Evolutionary conservation across 192 early-diverging fungal species (phyloP), one percentile per base, ranked within the genome.

Genomic region (Entomortierella beljakovae): DNA sequence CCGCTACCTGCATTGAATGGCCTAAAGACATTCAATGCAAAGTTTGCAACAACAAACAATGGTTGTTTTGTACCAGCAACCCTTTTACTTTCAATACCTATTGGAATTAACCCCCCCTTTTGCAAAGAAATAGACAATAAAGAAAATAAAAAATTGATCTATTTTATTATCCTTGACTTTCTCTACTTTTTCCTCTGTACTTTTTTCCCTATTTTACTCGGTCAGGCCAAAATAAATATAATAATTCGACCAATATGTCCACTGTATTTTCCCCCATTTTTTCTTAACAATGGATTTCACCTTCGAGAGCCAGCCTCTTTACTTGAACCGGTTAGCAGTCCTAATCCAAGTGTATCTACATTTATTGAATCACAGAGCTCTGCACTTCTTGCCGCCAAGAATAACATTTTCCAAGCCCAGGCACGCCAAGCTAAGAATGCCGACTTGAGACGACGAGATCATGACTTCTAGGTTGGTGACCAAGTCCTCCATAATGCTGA

Each of bases 201-300:
- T n/a, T n/a, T n/a, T n/a, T n/a, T n/a, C n/a, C n/a, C n/a, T n/a
- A n/a, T n/a, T n/a, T n/a, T n/a, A n/a, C n/a, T n/a, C n/a, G n/a
- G n/a, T n/a, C n/a, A n/a, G n/a, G n/a, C n/a, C n/a, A n/a, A n/a
- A n/a, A n/a, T n/a, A n/a, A n/a, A n/a, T 89, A 87, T 80, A 92
- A 89, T 57, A 84, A 87, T 53, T 34, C 84, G 16, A 16, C 49
- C n/a, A 35, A 80, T 20, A 42, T 55, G 3, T 56, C 66, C 18
- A 84, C 73, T 9, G 59, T n/a, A 55, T 2, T 43, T 64, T 16
- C 63, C 85, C 0, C 70, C 63, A 8, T 85, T 83, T 34, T 58
- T 61, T 29, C 35, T 70, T 18, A 71, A 84, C 54, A 59, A 28
- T 15, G 83, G 68, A 40, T 46, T 50, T 8, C 62, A 84, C 23